Evolutionary conservation across 495 filamentous ascomycete species (phyloP).

Genomic region (Penicillium chermesinum): DNA sequence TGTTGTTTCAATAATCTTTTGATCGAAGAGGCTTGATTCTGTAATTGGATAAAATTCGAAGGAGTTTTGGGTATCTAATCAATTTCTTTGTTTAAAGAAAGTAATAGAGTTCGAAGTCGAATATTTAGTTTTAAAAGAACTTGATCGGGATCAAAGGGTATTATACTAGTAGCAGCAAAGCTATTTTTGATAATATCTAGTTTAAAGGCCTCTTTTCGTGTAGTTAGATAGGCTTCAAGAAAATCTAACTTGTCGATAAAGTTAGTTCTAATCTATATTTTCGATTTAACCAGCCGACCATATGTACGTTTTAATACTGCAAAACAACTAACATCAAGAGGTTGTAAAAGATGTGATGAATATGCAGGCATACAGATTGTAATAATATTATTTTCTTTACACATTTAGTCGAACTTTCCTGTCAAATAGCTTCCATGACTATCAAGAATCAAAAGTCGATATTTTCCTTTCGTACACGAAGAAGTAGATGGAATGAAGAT

Average conservation of each 20-base stretch:
- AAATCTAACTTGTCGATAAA: not conserved
- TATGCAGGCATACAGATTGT: conserved; percentile 1
- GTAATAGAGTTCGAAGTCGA: not conserved
- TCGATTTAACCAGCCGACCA: conserved; percentile 1
- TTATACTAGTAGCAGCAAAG: not conserved
- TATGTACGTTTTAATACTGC: conserved; percentile 1
- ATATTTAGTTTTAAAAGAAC: conserved; percentile 1
- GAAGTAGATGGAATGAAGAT: not conserved
- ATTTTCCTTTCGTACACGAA: not conserved
- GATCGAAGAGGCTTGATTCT: too few relatives aligned
- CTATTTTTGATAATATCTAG: conserved; percentile 1
- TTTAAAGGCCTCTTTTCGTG: not conserved
- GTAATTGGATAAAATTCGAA: too few relatives aligned
- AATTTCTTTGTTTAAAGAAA: too few relatives aligned
- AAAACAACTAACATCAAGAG: not conserved
- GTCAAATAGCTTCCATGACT: conserved; percentile 1
- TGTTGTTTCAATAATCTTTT: too few relatives aligned
- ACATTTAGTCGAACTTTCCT: conserved; percentile 1
- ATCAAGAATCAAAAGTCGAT: not conserved
- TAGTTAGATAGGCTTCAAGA: not conserved
- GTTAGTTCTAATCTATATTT: not conserved
- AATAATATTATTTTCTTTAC: not conserved
- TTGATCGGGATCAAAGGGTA: not conserved
- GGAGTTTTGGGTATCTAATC: too few relatives aligned
- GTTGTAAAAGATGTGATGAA: conserved; percentile 1